Conservation (phyloP, 2,329 filamentous ascomycete species). For the Sclerotinia sclerotiorum region DNA sequence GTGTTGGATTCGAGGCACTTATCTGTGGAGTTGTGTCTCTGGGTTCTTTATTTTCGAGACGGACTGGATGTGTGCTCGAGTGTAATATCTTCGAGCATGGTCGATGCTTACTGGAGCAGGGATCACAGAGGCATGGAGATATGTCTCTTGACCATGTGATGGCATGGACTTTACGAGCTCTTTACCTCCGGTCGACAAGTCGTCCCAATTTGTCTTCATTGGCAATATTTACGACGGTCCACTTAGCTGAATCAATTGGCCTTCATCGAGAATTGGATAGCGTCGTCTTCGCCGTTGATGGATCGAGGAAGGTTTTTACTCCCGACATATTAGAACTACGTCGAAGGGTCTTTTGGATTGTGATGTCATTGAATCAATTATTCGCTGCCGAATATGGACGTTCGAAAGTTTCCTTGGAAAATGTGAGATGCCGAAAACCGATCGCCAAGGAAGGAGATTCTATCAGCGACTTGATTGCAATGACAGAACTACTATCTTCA, state of each 20-base stretch:
- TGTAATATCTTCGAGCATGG: constrained; percentile 35
- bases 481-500: constrained; percentile 25
- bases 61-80: constrained; percentile 32
- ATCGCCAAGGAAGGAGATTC: constrained; percentile 25
- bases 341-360: constrained; percentile 33
- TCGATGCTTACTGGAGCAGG: constrained; percentile 32
- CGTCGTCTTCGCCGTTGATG: constrained; percentile 22
- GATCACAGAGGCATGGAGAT: constrained; percentile 23
- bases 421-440: constrained; percentile 25
- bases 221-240: constrained; percentile 34
- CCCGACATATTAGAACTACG: constrained; percentile 26
- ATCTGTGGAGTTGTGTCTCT: constrained; percentile 41
- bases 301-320: constrained; percentile 19
- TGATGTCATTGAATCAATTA: constrained; percentile 29
- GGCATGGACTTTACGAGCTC: constrained; percentile 34
- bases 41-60: constrained; percentile 40
- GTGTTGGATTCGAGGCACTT: constrained; percentile 41
- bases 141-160: constrained; percentile 30
- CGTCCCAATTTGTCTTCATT: constrained; percentile 36
- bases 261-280: constrained; percentile 36
- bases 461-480: constrained; percentile 27
- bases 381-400: constrained; percentile 32
- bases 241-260: constrained; percentile 37
- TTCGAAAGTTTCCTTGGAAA: constrained; percentile 29
- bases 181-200: constrained; percentile 37